Percentiles rank a stretch among this genome's conserved stretches.
phyloP scores from a whole-genome alignment of 805 yeast genomes.

The Kluyveromyces siamensis region DNA sequence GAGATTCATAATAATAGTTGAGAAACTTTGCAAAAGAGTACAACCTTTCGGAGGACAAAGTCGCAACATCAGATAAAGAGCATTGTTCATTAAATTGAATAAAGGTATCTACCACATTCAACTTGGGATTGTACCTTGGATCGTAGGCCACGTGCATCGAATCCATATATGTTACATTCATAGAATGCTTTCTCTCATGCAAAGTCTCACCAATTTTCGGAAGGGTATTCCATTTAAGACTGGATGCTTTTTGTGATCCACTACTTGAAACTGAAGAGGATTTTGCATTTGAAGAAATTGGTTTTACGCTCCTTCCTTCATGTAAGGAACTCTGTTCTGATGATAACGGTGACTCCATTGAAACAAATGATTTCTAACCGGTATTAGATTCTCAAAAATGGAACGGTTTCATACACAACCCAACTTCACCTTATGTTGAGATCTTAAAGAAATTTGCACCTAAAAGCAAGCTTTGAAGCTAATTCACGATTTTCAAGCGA shows the following conservation, averaged over 20 bases:
- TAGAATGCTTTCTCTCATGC: conserved; percentile 13
- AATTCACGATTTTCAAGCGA: too few relatives aligned
- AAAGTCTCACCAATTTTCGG: conserved; percentile 14
- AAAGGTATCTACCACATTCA: conserved; percentile 19
- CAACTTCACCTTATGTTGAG: too few relatives aligned
- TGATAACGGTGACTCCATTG: background rate
- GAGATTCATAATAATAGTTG: conserved; percentile 13
- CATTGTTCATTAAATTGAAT: conserved; percentile 19
- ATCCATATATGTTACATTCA: conserved; percentile 12
- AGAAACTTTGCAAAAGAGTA: conserved; percentile 14
- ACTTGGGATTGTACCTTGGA: conserved; percentile 17
- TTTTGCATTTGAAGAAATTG: background rate
- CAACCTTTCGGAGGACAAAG: conserved; percentile 14
- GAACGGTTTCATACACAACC: background rate
- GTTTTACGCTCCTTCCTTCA: background rate
- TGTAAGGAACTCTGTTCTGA: background rate
- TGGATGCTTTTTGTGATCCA: background rate
- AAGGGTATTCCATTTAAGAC: conserved; percentile 19
- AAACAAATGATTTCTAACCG: background rate
- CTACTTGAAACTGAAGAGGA: background rate
- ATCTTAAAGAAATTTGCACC: too few relatives aligned
- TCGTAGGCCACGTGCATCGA: conserved; percentile 22
- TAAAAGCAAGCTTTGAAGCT: too few relatives aligned
- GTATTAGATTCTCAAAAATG: too few relatives aligned
- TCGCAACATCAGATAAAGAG: conserved; percentile 12